Base-by-base conservation (phyloP, 257 asterid genomes). In the Plantago ovata region DNA sequence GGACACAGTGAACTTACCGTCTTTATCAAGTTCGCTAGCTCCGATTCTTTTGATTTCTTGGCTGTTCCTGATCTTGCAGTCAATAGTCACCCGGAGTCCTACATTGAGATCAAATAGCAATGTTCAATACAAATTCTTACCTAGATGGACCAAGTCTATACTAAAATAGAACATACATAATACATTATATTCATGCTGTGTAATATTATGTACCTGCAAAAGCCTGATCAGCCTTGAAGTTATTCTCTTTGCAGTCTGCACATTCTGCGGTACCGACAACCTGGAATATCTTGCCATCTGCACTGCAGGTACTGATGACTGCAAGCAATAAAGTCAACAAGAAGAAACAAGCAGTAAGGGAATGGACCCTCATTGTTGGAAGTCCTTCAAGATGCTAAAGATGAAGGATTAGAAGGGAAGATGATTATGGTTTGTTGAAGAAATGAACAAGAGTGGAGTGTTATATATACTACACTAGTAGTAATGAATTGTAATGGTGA, bases 61-160 rank as follows among this genome's bases (percentile, higher is more conserved):
- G 19, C 94, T 94, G 19, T 72, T 72, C 23, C 75, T 57, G 32
- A 72, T 63, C 77, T 81, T 92, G 78, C 98, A 92, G 42, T 92
- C 98, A 48, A 92, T 75, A 23, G 81, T 81, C 60, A 88, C 94
- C 1, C 46, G 76, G 32, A 92, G 92, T 19, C 98, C 98, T 91
- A 58, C 72, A 66, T 20, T 38, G 16, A 55, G 13, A n/a, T n/a
- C n/a, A n/a, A 23, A 32, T 13, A 45, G 43, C 41, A 62, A 24
- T 43, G 13, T 1, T 21, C 7, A 24, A 10, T 6, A 10, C 19
- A 19, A 20, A 48, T 48, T 48, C 49, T 20, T 14, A 49, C 19
- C 55, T 9, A 49, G 5, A 16, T 10, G 13, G 10, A 21, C 36
- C 13, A 19, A 18, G 6, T 11, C 3, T 3, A 38, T 16, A 16